Percentiles rank a stretch among this genome's conserved stretches.
phyloP scores from a whole-genome alignment of 176 grass and related monocot species.

The Musa schizocarpa region DNA sequence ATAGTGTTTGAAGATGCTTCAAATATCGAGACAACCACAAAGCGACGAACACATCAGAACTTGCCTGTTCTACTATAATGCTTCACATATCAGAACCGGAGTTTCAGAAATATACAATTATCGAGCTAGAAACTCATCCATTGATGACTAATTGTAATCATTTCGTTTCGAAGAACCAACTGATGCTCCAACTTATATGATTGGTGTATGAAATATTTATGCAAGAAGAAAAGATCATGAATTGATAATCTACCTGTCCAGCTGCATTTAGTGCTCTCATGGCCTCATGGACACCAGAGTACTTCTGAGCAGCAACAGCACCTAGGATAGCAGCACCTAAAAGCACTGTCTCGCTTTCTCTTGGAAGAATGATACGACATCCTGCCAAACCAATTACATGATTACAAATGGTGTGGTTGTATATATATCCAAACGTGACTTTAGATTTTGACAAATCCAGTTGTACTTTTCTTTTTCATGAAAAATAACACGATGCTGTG shows the following conservation, averaged over 20 bases:
- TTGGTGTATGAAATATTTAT: background rate
- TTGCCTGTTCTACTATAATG: too few species aligned
- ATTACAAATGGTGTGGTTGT: background rate
- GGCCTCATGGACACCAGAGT: conserved; percentile 44
- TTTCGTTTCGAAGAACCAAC: background rate
- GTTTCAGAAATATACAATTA: background rate
- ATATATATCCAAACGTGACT: too few species aligned
- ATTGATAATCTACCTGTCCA: conserved; percentile 40
- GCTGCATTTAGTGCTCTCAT: conserved; percentile 88
- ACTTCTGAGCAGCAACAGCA: conserved; percentile 77
- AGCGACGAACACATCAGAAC: too few species aligned
- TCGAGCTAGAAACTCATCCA: background rate
- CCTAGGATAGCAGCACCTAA: conserved; percentile 83
- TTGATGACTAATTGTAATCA: background rate
- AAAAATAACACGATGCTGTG: too few species aligned
- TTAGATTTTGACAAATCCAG: too few species aligned
- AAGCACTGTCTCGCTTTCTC: conserved; percentile 84
- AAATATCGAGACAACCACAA: background rate
- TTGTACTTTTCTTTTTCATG: too few species aligned
- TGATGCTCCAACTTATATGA: too few species aligned
- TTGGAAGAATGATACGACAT: conserved; percentile 77
- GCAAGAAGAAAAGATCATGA: background rate
- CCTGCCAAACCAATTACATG: conserved; percentile 35
- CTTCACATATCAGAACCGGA: too few species aligned
- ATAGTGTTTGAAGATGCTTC: background rate